A percentile compares a stretch with the other conserved stretches of the same genome.
These are phyloP conservation scores for Termitomyces sp. DNA, from an alignment of 768 basidiomycete species.

Conservation along the genomic window DNA sequence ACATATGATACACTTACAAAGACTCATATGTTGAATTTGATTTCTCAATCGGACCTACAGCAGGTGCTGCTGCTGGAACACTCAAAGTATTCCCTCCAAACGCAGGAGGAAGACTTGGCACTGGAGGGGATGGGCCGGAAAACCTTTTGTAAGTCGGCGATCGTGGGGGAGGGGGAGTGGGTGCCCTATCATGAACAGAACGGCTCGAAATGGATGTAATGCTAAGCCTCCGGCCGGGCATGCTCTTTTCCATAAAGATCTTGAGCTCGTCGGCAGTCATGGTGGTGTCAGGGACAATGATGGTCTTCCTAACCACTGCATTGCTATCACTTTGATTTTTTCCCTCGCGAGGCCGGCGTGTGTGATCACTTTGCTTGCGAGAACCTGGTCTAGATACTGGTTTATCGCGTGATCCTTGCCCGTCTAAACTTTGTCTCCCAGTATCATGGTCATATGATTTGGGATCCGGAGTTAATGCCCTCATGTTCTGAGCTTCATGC, in stretches of 20 bases:
- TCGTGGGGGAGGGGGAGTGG: conserved; percentile 80
- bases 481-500: conserved; percentile 10
- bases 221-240: conserved; percentile 58
- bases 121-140: conserved; percentile 65
- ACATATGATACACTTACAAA: conserved; percentile 44
- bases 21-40: conserved; percentile 72
- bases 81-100: conserved; percentile 32
- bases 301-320: conserved; percentile 68
- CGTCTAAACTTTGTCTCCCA: conserved; percentile 18
- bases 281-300: conserved; percentile 67
- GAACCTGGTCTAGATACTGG: conserved; percentile 30
- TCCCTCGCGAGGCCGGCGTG: conserved; percentile 35
- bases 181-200: conserved; percentile 75
- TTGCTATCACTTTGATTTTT: conserved; percentile 28
- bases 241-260: conserved; percentile 48
- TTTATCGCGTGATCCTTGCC: conserved; percentile 19
- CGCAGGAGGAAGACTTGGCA: conserved; percentile 57
- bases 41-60: conserved; percentile 48
- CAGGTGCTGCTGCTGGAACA: conserved; percentile 27
- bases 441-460: conserved; percentile 11
- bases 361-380: conserved; percentile 27
- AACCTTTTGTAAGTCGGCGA: conserved; percentile 50
- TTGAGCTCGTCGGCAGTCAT: conserved; percentile 52
- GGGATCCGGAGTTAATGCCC: conserved; percentile 14
- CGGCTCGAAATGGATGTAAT: conserved; percentile 55